Base-by-base conservation (phyloP, 257 asterid genomes). In the Osmanthus fragrans region DNA sequence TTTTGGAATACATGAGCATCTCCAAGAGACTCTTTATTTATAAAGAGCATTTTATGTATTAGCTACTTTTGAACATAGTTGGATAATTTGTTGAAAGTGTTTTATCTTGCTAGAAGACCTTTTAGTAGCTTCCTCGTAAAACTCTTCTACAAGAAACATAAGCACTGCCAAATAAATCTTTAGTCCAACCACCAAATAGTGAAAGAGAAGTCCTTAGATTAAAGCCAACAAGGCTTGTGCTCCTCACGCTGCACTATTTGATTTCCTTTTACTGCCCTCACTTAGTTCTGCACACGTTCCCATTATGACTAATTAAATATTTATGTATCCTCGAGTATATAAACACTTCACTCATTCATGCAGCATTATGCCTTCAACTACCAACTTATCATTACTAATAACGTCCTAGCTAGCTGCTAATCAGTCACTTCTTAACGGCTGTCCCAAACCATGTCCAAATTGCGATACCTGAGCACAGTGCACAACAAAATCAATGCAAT, bases 401-500 rank as follows among this genome's bases (percentile, higher is more conserved):
- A 27, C 71, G 45, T 3, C 9, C 9, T 51, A 18, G 23, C 60
- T 51, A 18, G 60, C 23, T 18, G 23, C 60, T 18, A 16, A 18
- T 4, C 18, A 18, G 10, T 73, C 21, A 25, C 10, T 65, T 58
- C 67, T 36, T 64, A 79, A 92, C 90, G 93, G 92, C 85, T 66
- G 42, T 86, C 79, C 75, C 77, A 77, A 85, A 77, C 84, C 82
- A 85, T 19, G 79, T 83, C 80, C 87, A 80, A 76, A 76, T 83
- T 12, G 29, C 80, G 3, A 76, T 79, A 70, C 83, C 90, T 7
- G 76, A 80, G 37, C 73, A 56, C 42, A 51, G 54, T 42, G 66
- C 54, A 66, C 64, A 67, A n/a, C 63, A 66, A 37, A 73, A 73
- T 76, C 74, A 70, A 67, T 42, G 51, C 80, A 54, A 81, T 63